Evolutionary conservation across 148 eudicot species (phyloP).

Genomic region (Rheum nobile): DNA sequence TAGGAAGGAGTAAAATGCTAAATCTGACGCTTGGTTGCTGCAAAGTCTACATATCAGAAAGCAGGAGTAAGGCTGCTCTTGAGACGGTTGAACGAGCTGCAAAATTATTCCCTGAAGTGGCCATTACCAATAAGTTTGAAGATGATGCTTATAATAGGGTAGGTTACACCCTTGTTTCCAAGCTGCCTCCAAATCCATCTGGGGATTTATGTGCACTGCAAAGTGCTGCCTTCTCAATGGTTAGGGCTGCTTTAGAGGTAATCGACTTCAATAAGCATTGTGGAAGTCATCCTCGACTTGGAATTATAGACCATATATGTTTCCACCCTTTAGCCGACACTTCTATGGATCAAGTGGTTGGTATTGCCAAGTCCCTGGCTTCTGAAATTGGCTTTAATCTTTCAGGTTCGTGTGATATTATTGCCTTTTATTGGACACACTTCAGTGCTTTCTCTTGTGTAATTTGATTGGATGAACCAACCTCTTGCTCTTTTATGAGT

Average conservation of each 20-base stretch:
- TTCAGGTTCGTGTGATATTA: conserved; percentile 35
- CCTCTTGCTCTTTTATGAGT: neutral
- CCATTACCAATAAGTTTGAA: conserved; percentile 61
- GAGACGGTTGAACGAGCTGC: conserved; percentile 71
- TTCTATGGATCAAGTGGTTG: conserved; percentile 46
- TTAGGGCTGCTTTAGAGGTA: conserved; percentile 55
- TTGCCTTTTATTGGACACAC: neutral
- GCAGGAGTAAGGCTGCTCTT: conserved; percentile 66
- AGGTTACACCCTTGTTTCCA: conserved; percentile 83
- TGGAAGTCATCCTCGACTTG: conserved; percentile 84
- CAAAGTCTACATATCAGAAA: conserved; percentile 85
- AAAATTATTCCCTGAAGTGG: conserved; percentile 43
- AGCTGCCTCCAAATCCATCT: conserved; percentile 19
- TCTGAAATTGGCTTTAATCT: conserved; percentile 52
- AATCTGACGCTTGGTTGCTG: conserved; percentile 66
- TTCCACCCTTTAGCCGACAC: conserved; percentile 54
- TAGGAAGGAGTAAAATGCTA: conserved; percentile 31
- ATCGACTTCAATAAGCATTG: conserved; percentile 53
- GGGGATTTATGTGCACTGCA: conserved; percentile 29
- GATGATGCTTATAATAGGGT: conserved; percentile 87
- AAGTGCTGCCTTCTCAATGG: conserved; percentile 61
- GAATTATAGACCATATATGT: conserved; percentile 85
- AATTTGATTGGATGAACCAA: neutral
- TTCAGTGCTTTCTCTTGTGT: neutral
- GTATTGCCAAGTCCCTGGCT: conserved; percentile 60